Base-by-base conservation (phyloP, 2,329 filamentous ascomycete genomes). In the Colletotrichum endophyticum region DNA sequence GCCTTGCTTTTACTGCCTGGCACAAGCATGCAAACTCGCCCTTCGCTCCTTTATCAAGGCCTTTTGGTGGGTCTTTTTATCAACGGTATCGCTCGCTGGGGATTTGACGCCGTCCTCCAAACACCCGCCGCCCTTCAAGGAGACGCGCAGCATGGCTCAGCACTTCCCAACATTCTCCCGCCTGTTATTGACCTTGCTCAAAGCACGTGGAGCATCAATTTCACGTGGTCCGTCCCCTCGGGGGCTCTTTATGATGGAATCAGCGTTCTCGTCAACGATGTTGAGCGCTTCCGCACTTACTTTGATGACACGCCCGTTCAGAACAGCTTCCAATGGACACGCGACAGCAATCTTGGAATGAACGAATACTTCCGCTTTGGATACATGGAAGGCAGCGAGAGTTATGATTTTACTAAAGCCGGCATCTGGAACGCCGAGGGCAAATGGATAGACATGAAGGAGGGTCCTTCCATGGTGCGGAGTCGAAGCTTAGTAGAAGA, bases 71-170 rank as follows among this genome's bases (percentile, higher is more conserved):
- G 97, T 1, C 90, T 99, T 0, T 99, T 98, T 84, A 93, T 98
- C 86, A 98, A 98, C 83, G 96, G 97, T 69, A 92, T 98, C 76
- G 96, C 96, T 6, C 91, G 96, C 59, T 99, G 97, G 97, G 96
- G 96, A 1, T 99, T 98, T 83, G 96, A 95, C 77, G 91, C 94
- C 1, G 92, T 99, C 63, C 90, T 99, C 19, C 94, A 99, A 85
- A 99, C 97, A 0, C 92, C 95, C 0, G 89, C 85, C 1, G 92
- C 93, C 1, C 86, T 99, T 28, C 92, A 92, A 70, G 92, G 92
- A n/a, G 93, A 94, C 78, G 92, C 91, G 1, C 91, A 92, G 75
- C 84, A 90, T 49, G 91, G 92, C 13, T 92, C 92, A 1, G 85
- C 91, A 0, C 88, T 97, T 2, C 95, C 89, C 57, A 85, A 78